Base-by-base conservation (phyloP, 164 flowering plant genomes). In the Berberis thunbergii region DNA sequence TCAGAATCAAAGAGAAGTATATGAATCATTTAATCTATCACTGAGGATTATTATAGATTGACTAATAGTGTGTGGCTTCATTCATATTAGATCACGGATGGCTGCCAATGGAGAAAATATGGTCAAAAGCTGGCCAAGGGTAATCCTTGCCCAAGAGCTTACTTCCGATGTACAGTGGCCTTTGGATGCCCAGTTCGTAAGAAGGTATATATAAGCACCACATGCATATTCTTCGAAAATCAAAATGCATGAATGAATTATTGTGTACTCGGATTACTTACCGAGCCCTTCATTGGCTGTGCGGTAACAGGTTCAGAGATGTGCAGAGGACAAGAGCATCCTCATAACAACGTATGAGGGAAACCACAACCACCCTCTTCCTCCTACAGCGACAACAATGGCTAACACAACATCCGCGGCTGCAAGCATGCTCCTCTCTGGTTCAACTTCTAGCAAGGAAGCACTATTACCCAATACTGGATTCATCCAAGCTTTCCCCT, bases 91-190 rank as follows among this genome's bases (percentile, higher is more conserved):
- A 81, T 84, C 7, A 80, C 70, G n/a, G 88, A 84, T 67, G 88
- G 88, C 61, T 84, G 86, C 52, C 86, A 84, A 65, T 84, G 88
- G 88, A 57, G 86, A 64, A 84, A 84, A 57, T 81, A 83, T 70
- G 87, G 85, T 38, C 87, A 81, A 65, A 83, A 83, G 74, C 76
- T 83, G 80, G 88, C 83, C 5, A 84, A 82, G 70, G 88, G 88
- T 2, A 84, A 84, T 59, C 88, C 88, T 43, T 80, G 86, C 61
- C 88, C 88, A 1, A 81, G 84, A 2, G 88, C 84, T 55, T 84
- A 82, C 71, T 84, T 80, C 49, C 84, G 88, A 13, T 84, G 86
- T 75, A 81, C 86, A 49, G 79, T 84, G 86, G 76, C 81, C 2
- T 59, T 70, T 26, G 84, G 79, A 43, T 84, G 88, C 67, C 86